Base-by-base conservation (phyloP, 768 basidiomycete species). In the Nidularia sp. region DNA sequence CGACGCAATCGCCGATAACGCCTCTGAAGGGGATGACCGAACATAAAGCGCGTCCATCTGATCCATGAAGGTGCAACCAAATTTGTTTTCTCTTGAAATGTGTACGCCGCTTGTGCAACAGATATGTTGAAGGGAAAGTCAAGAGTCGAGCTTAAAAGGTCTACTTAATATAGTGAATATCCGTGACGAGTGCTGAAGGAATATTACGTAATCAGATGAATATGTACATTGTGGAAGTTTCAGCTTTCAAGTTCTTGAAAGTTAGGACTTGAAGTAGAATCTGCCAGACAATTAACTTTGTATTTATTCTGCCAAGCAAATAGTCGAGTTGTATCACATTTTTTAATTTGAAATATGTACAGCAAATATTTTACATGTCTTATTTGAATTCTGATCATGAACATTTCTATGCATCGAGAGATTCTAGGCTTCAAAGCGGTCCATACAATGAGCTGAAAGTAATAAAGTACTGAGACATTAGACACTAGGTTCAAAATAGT, bases 1-100 rank as follows among this genome's bases (percentile, higher is more conserved):
- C 55, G 55, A 56, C 45, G 48, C 55, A 56, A 56, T 56, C 52
- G 55, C 55, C 55, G 55, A 56, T 49, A 55, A 44, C 45, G 46
- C 50, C 25, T 55, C 49, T 7, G 22, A 15, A 12, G 34, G 33
- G 31, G 44, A 48, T 31, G 45, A 45, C 15, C 49, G n/a, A 46
- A 12, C 42, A 45, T 33, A 9, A 2, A 34, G 33, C 32, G 15
- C 12, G 5, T 15, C 36, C 36, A 39, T 39, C n/a, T 7, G 36
- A n/a, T n/a, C 36, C 36, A 7, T 39, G 36, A n/a, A 39, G n/a
- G 36, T 39, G n/a, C 36, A 7, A 39, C 7, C n/a, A n/a, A 39
- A 39, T 39, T 7, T 7, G 36, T 7, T 7, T 39, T 7, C 8
- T 7, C n/a, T 7, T 7, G n/a, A n/a, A 7, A n/a, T 39, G n/a